Evolutionary conservation across 495 filamentous ascomycete genomes (phyloP), one percentile per base, ranked within the genome.

Genomic region (Penicilliopsis zonata): DNA sequence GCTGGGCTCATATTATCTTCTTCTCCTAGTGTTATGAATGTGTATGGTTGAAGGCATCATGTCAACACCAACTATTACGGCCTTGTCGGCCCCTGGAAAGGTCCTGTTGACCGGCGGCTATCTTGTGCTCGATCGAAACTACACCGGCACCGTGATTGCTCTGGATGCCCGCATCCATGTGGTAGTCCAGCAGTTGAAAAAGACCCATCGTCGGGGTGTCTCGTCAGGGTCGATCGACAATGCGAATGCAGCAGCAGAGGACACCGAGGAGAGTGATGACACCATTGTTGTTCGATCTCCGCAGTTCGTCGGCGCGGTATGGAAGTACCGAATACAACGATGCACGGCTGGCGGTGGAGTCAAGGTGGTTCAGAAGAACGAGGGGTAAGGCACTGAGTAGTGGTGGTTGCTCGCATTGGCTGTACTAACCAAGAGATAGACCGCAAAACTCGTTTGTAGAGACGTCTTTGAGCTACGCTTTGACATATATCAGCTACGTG

Each of bases 81-180:
- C 83, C 44, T 69, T 92, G 41, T 95, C 88, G 39, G 87, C 92
- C 2, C 90, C 90, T 14, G 90, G 90, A 30, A 98, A 98, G 61
- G 92, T 98, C 26, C 70, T 98, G 28, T 69, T 98, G 10, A 84
- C 87, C 30, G 90, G 90, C 23, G 90, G 90, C 25, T 98, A 95
- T 50, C 76, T 98, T 9, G 86, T 95, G 6, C 77, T 98, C 14
- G 92, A 96, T 59, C 76, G 81, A 31, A 64, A 69, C 23, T 87
- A 93, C 48, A 87, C 83, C 2, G 92, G 78, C 7, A 74, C 94
- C 12, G 88, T 96, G 5, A 94, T 95, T 52, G 90, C 86, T 10
- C 80, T 98, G 31, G 83, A 87, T 57, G 88, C 90, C 30, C 73
- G 90, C 35, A 94, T 98, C 42, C 86, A 95, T 54, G 75, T 86